Evolutionary conservation across 805 yeast species (phyloP).

Genomic region (Metschnikowia picachoensis): DNA sequence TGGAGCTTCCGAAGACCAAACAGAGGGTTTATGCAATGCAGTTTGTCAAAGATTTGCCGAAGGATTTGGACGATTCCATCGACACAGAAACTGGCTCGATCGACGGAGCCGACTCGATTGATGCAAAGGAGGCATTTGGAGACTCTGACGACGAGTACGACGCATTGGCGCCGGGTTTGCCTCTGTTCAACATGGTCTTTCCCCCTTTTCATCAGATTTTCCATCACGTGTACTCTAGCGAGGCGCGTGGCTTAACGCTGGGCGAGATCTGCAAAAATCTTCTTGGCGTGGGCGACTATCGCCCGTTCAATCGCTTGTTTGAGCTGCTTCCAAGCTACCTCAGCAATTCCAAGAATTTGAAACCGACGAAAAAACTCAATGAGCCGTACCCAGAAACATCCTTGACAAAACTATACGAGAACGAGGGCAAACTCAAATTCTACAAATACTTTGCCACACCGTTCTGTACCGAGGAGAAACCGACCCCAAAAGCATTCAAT

Average conservation of each 20-base stretch:
- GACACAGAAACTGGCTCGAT: conserved; percentile 30
- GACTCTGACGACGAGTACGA: conserved; percentile 22
- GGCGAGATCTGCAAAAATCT: conserved; percentile 48
- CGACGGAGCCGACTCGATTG: conserved; percentile 2
- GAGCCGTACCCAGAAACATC: conserved; percentile 27
- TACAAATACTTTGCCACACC: conserved; percentile 48
- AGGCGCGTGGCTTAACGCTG: conserved; percentile 53
- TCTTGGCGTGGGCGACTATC: conserved; percentile 51
- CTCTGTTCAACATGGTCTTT: conserved; percentile 48
- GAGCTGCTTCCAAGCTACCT: conserved; percentile 45
- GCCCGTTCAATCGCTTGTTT: conserved; percentile 49
- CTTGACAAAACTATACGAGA: conserved; percentile 63
- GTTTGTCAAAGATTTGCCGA: conserved; percentile 45
- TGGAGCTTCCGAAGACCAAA: conserved; percentile 30
- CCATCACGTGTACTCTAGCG: conserved; percentile 41
- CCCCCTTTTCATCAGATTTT: conserved; percentile 66
- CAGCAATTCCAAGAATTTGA: conserved; percentile 26
- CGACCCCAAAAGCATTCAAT: conserved; percentile 8
- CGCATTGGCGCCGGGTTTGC: conserved; percentile 14
- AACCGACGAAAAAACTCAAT: conserved; percentile 23
- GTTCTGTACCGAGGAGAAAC: conserved; percentile 13
- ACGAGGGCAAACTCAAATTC: conserved; percentile 69
- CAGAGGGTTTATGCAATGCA: conserved; percentile 32
- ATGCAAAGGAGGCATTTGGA: conserved; percentile 10
- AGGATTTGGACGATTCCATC: conserved; percentile 40